A percentile compares a stretch with the other conserved stretches of the same genome.
phyloP scores from a whole-genome alignment of 139 green algal species.

The Ostreobium quekettii region DNA sequence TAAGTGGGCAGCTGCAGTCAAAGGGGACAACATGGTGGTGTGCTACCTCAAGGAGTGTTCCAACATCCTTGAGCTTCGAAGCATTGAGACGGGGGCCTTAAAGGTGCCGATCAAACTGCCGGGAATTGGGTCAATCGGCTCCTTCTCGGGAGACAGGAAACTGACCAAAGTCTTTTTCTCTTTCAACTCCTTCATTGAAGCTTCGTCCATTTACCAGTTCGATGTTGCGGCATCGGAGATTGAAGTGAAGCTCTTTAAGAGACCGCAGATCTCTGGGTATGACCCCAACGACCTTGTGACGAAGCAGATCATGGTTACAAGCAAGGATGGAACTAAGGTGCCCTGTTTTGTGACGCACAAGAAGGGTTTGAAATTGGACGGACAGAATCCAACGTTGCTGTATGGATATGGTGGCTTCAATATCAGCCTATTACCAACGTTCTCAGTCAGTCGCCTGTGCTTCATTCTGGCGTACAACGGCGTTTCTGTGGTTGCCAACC shows the following conservation, averaged over 20 bases:
- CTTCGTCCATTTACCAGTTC: constrained; percentile 51
- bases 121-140: constrained; percentile 3
- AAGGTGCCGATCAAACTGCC: neutral
- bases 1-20: constrained; percentile 38
- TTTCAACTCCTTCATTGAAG: constrained; percentile 61
- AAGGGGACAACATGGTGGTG: constrained; percentile 61
- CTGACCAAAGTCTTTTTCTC: constrained; percentile 63
- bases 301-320: constrained; percentile 65
- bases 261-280: constrained; percentile 16
- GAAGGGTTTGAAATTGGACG: constrained; percentile 52
- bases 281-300: constrained; percentile 34
- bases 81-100: constrained; percentile 25
- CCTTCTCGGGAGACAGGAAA: constrained; percentile 42
- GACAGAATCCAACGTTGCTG: constrained; percentile 64
- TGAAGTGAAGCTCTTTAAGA: constrained; percentile 48
- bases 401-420: constrained; percentile 95
- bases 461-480: constrained; percentile 47
- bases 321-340: constrained; percentile 71
- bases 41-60: constrained; percentile 60
- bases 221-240: constrained; percentile 32
- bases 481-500: constrained; percentile 49
- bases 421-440: constrained; percentile 70
- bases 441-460: constrained; percentile 43
- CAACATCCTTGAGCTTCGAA: constrained; percentile 49
- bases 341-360: constrained; percentile 75